Base-by-base conservation (phyloP, 148 eudicot genomes). In the Fagopyrum tataricum region DNA sequence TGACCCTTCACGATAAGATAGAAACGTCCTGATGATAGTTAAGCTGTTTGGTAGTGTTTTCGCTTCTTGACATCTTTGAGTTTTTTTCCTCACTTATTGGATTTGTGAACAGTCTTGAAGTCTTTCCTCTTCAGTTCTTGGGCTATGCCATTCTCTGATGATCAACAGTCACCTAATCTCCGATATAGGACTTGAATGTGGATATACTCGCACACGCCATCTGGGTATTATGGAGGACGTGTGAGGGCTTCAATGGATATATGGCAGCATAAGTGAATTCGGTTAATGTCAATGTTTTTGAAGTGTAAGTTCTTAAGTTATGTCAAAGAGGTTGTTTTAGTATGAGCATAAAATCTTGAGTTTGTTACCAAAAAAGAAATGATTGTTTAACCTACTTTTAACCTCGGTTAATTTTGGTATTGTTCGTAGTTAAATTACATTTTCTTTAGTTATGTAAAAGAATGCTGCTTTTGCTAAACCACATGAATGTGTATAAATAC, bases 1-100 rank as follows among this genome's bases (percentile, higher is more conserved):
- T 87, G 61, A 91, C 81, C 44, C 93, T 95, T 66, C 97, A 91
- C 64, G 91, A 95, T 82, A 95, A 91, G 84, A 86, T 95, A 64
- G 69, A 64, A 14, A 62, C 42, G 81, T 62, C 83, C 24, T 75
- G 78, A 62, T 69, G 76, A 13, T 70, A 31, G 70, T 61, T 49
- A 64, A 43, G 48, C 18, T 47, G 42, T 5, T 71, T 31, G 71
- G 42, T 13, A 47, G 10, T 39, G 42, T n/a, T 20, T 43, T 7
- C 20, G 72, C 24, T 68, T 53, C 59, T 53, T 23, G 0, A 17
- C 13, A 21, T 37, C 21, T 14, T 21, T 64, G 39, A 37, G 39
- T 13, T 24, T 7, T 11, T 46, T 46, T 46, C 49, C 49, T 46
- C 49, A 46, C 49, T 46, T 10, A 10, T 13, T 13, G 13, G 13